phyloP scores from a whole-genome alignment of 345 rosid genomes.

The Barbarea vulgaris region DNA sequence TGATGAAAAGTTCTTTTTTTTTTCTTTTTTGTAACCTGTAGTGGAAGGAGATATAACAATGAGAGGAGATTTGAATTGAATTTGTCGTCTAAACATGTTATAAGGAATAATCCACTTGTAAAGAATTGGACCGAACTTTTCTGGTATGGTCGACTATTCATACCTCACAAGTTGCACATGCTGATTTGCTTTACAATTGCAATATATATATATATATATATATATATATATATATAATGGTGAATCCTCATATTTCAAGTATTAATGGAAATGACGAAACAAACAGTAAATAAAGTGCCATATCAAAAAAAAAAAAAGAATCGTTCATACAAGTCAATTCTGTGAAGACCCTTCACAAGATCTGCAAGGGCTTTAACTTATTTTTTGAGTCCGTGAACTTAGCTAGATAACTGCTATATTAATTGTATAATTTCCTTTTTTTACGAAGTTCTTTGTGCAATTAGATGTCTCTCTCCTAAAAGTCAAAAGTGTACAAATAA shows the following conservation, averaged over 20 bases:
- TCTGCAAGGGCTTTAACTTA: neutral
- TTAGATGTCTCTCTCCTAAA: neutral
- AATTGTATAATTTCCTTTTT: neutral
- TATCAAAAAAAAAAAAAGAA: neutral
- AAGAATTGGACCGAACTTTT: constrained; percentile 5
- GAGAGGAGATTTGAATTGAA: neutral
- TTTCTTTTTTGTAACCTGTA: no score
- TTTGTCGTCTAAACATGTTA: neutral
- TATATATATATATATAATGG: no score
- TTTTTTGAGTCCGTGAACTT: neutral
- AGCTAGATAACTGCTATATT: neutral
- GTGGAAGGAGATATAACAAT: neutral
- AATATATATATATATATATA: no score
- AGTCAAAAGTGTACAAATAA: neutral
- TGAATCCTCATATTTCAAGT: neutral
- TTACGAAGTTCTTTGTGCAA: neutral
- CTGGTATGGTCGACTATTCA: neutral
- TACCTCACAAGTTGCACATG: constrained; percentile 11
- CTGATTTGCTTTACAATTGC: neutral
- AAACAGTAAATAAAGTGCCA: neutral
- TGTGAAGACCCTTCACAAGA: neutral
- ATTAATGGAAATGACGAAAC: constrained; percentile 2
- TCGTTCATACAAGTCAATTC: constrained; percentile 9
- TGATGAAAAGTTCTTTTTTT: neutral
- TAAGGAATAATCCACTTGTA: neutral